phyloP scores from a whole-genome alignment of 1,284 basidiomycete species.

The Boletus sp. region DNA sequence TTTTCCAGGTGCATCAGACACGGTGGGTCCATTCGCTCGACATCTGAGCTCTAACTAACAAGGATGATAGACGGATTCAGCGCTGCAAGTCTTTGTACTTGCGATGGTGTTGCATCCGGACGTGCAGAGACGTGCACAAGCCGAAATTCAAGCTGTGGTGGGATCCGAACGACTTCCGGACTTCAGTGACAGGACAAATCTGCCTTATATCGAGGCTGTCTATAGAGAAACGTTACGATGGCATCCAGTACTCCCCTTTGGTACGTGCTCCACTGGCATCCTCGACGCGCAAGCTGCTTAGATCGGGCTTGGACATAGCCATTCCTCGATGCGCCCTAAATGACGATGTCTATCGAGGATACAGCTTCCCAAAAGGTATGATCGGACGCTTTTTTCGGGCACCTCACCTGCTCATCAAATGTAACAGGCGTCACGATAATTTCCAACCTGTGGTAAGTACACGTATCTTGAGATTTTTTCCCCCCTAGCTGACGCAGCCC shows the following conservation, averaged over 20 bases:
- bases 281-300: neutral
- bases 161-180: conserved; percentile 12
- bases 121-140: conserved; percentile 11
- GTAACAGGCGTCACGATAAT: conserved; percentile 6
- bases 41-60: neutral
- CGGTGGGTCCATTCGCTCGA: neutral
- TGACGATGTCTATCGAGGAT: conserved; percentile 11
- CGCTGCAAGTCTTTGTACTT: conserved; percentile 5
- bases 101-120: conserved; percentile 13
- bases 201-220: conserved; percentile 7
- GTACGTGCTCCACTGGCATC: neutral
- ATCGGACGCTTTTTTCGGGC: neutral
- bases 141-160: conserved; percentile 6
- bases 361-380: conserved; percentile 12
- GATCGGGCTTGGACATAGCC: neutral
- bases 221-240: conserved; percentile 11
- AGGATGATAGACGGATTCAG: conserved; percentile 6
- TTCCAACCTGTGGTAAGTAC: conserved; percentile 11
- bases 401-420: neutral
- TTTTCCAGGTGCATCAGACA: conserved; percentile 9
- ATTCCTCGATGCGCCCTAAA: conserved; percentile 5
- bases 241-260: conserved; percentile 14
- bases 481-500: neutral
- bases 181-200: conserved; percentile 1
- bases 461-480: neutral